Percentiles rank a stretch among this genome's conserved stretches.
These are phyloP conservation scores for Astragalus glycyphyllos DNA, from an alignment of 306 rosid species.

Conservation along the genomic window DNA sequence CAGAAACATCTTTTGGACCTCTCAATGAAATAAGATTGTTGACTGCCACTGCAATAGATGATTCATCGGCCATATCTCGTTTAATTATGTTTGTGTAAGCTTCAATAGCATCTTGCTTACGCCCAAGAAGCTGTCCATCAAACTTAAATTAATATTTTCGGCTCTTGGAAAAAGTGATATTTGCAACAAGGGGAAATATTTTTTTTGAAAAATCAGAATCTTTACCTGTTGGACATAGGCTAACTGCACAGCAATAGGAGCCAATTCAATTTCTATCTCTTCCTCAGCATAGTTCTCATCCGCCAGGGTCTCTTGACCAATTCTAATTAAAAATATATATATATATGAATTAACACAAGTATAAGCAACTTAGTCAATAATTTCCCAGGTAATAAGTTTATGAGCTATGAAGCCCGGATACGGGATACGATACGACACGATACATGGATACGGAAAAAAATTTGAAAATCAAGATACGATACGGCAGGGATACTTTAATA, in stretches of 20 bases:
- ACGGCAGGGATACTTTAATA: no score
- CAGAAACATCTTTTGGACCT: conserved; percentile 95
- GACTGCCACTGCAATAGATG: conserved; percentile 89
- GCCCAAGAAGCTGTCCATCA: conserved; percentile 83
- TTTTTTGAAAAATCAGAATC: conserved; percentile 20
- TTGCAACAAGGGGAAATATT: conserved; percentile 28
- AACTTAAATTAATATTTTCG: conserved; percentile 45
- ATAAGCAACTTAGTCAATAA: conserved; percentile 7
- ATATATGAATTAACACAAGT: conserved; percentile 40
- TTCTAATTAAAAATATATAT: conserved; percentile 60
- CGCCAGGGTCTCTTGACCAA: conserved; percentile 83
- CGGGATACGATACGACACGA: no score
- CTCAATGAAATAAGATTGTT: conserved; percentile 80
- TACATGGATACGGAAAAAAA: no score
- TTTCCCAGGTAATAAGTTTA: conserved; percentile 1
- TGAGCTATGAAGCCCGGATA: no score
- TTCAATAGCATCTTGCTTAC: conserved; percentile 70
- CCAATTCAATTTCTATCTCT: conserved; percentile 81
- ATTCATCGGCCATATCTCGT: conserved; percentile 81
- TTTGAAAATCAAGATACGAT: no score
- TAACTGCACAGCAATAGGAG: conserved; percentile 92
- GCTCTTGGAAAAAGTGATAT: conserved; percentile 14
- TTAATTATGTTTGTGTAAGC: conserved; percentile 71
- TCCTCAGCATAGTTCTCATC: conserved; percentile 84
- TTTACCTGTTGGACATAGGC: conserved; percentile 93